Conservation (phyloP, 179 eudicot species). For the Drosera spatulata region DNA sequence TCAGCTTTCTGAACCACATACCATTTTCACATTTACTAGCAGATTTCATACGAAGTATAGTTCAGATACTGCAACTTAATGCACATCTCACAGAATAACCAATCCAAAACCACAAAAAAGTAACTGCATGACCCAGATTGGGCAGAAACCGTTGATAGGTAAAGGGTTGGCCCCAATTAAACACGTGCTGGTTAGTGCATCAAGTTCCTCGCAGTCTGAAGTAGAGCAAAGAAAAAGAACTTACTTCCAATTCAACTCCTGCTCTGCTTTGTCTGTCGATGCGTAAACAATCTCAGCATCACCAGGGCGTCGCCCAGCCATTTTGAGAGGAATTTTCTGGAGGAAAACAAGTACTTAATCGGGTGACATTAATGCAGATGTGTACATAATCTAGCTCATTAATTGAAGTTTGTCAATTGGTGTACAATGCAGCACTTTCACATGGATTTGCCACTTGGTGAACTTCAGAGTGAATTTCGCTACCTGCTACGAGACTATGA, state of each 20-base stretch:
- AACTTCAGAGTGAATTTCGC: too few species aligned
- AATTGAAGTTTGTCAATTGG: neutral
- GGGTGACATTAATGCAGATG: too few species aligned
- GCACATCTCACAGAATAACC: too few species aligned
- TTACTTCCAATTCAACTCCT: conserved; percentile 93
- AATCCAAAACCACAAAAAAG: too few species aligned
- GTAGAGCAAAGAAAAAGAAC: conserved; percentile 9
- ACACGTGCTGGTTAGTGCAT: neutral
- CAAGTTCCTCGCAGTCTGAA: neutral
- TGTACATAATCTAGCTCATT: too few species aligned
- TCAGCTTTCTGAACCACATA: neutral
- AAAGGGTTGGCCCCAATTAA: too few species aligned
- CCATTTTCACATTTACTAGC: too few species aligned
- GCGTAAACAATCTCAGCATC: conserved; percentile 92
- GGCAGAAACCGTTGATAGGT: too few species aligned
- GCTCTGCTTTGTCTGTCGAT: conserved; percentile 80
- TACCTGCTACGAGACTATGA: too few species aligned
- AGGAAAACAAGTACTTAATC: conserved; percentile 1
- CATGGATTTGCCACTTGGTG: neutral
- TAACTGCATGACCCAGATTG: too few species aligned
- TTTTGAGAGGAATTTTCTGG: conserved; percentile 81
- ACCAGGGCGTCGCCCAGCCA: conserved; percentile 80
- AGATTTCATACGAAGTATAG: too few species aligned
- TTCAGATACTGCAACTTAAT: too few species aligned
- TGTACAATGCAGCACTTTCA: neutral